A percentile compares a stretch with the other conserved stretches of the same genome.
These are phyloP conservation scores for Pseudogymnoascus sp. DNA, from an alignment of 2,329 filamentous ascomycete species.

Conservation along the genomic window DNA sequence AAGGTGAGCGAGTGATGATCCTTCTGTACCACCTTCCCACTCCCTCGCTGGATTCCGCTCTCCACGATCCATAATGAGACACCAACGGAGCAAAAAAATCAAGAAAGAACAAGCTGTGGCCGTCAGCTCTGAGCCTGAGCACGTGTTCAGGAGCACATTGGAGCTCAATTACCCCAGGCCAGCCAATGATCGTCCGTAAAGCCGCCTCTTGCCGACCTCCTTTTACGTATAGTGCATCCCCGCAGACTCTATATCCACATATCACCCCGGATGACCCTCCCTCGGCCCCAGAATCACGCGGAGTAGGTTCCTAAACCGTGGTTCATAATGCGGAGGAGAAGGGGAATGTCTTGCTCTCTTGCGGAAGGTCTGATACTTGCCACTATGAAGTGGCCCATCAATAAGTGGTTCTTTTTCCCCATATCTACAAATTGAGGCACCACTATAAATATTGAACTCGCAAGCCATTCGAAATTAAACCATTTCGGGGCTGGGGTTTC, in stretches of 20 bases:
- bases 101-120: not conserved
- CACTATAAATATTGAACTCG: not conserved
- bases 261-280: not conserved
- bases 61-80: not conserved
- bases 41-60: not conserved
- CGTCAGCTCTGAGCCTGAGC: not conserved
- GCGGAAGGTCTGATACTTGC: not conserved
- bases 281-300: not conserved
- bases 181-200: not conserved
- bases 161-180: not conserved
- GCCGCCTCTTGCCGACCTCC: not conserved
- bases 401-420: not conserved
- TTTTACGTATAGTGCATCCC: not conserved
- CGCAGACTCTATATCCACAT: not conserved
- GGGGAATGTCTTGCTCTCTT: not conserved
- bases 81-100: not conserved
- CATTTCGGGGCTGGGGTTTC: not conserved
- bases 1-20: not conserved
- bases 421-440: not conserved
- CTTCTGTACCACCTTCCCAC: not conserved
- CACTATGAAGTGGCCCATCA: not conserved
- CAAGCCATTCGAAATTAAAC: not conserved
- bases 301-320: not conserved
- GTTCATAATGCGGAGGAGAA: not conserved
- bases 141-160: not conserved